Evolutionary conservation across 2,329 filamentous ascomycete genomes (phyloP), one percentile per base, ranked within the genome.

Genomic region (Akanthomyces lecanii): DNA sequence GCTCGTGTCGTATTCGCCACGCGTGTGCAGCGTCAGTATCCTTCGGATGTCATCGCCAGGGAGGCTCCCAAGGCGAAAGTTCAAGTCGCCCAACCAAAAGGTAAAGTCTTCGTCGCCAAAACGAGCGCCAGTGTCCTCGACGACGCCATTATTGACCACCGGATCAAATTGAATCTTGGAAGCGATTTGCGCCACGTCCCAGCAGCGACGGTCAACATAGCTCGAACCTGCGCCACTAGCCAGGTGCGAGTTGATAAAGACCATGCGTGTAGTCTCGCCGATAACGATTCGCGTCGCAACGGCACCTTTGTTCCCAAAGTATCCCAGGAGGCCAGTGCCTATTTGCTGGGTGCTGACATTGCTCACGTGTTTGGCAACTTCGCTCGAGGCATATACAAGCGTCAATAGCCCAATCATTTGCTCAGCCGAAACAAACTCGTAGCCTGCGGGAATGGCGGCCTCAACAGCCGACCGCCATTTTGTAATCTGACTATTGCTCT

Each of bases 41-140:
- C 90, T 85, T 38, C 94, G 85, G 53, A 99, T 95, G 72, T 99
- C 95, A 44, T 95, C 90, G 0, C 92, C 93, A 0, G 94, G 91
- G 55, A 98, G 84, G 51, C 89, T 91, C 57, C 96, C 91, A 0
- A 99, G 82, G 38, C 95, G 86, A 72, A 97, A 99, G 73, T 99
- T 99, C 48, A 99, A 81, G 74, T 99, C 95, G 7, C 95, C 95
- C 71, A 97, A 91, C 92, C 94, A 98, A 71, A 99, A 97, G 0
- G 88, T 87, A 76, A 97, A 92, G 71, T 99, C 95, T 67, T 96
- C 94, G 45, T 96, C 90, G 1, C 91, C 93, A 66, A 99, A 88
- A 42, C 80, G 84, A 58, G 90, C 86, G 0, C 82, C 78, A 25
- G 88, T 85, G n/a, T 88, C 86, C 44, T 87, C 81, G 1, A 84